These are phyloP conservation scores for Psidium friedrichsthalianum DNA, from an alignment of 345 rosid genomes.

Conservation along the genomic window DNA sequence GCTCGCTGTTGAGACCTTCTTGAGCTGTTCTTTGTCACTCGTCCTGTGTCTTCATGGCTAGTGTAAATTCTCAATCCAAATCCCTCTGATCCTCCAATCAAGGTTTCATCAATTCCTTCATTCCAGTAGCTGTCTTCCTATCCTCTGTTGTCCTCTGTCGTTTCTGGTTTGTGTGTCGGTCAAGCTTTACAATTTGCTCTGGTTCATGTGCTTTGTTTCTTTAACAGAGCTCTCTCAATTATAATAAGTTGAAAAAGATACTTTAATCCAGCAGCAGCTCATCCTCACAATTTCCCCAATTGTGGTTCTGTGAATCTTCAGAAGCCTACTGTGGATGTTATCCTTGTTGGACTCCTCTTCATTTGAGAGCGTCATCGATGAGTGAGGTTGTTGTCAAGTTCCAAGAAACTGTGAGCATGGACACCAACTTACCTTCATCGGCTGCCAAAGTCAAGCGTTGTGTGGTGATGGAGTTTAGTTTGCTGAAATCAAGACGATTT, in stretches of 20 bases:
- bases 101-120: not conserved
- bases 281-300: not conserved
- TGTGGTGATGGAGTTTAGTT: not conserved
- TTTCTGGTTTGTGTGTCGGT: not conserved
- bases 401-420: not conserved
- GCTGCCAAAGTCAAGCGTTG: not conserved
- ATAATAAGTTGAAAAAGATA: not conserved
- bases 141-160: not conserved
- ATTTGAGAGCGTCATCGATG: not conserved
- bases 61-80: not conserved
- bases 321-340: not conserved
- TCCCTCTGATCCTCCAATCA: not conserved
- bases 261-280: not conserved
- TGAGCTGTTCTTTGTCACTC: not conserved
- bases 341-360: not conserved
- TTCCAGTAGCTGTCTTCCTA: not conserved
- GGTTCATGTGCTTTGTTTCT: not conserved
- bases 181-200: not conserved
- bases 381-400: not conserved
- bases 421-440: not conserved
- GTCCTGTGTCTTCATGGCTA: not conserved
- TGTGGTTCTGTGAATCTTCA: not conserved
- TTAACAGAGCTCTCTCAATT: not conserved
- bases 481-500: not conserved
- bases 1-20: not conserved